phyloP scores from a whole-genome alignment of 1,284 basidiomycete species.

The Trametes versicolor region DNA sequence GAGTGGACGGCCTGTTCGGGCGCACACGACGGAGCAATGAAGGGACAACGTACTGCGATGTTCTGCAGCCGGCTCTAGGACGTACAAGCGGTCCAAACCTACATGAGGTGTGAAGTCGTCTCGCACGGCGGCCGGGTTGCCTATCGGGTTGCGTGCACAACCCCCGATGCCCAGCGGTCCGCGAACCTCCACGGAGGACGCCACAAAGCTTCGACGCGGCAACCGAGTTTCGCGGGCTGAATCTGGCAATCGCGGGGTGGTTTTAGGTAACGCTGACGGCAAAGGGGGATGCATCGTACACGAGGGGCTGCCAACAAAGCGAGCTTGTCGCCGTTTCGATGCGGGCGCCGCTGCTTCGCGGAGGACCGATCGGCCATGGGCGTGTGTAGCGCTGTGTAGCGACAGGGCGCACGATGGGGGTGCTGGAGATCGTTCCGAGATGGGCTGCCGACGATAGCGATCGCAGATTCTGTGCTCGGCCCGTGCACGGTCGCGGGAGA shows the following conservation, averaged over 20 bases:
- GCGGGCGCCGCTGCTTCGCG: constrained; percentile 19
- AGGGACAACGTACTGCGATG: constrained; percentile 23
- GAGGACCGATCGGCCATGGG: constrained; percentile 20
- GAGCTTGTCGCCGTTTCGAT: constrained; percentile 18
- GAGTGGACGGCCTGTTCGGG: constrained; percentile 19
- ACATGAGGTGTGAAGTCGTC: not conserved
- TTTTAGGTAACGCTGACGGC: constrained; percentile 26
- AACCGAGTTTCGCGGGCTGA: constrained; percentile 3
- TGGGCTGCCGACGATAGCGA: constrained; percentile 24
- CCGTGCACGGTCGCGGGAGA: constrained; percentile 32
- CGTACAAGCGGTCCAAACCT: constrained; percentile 2
- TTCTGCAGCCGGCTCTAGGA: constrained; percentile 9
- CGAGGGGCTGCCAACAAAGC: constrained; percentile 21
- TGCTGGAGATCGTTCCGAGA: constrained; percentile 31
- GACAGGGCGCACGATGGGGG: constrained; percentile 12
- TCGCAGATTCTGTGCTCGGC: constrained; percentile 24
- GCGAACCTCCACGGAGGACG: constrained; percentile 21
- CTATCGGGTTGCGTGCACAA: not conserved
- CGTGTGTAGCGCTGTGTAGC: constrained; percentile 12
- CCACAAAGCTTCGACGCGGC: constrained; percentile 24
- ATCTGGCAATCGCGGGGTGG: constrained; percentile 17
- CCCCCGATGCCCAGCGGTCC: constrained; percentile 21
- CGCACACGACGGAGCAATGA: constrained; percentile 5
- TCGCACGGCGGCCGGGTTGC: not conserved
- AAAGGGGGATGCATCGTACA: constrained; percentile 14